phyloP scores from a whole-genome alignment of 2,329 filamentous ascomycete genomes.

The Penicillium palitans region DNA sequence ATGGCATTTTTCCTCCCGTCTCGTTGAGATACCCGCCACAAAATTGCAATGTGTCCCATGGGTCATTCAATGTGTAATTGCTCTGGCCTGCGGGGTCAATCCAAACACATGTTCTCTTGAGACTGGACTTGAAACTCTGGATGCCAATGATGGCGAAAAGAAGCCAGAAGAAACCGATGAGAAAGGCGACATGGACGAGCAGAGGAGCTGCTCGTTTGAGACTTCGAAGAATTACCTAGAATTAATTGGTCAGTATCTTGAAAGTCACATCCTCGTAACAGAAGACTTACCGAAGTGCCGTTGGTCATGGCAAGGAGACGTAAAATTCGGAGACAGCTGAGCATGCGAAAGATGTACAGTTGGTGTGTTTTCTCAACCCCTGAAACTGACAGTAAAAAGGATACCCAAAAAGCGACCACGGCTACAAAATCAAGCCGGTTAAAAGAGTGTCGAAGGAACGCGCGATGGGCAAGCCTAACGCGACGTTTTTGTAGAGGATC shows the following conservation, averaged over 20 bases:
- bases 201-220: constrained; percentile 92
- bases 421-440: constrained; percentile 94
- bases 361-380: constrained; percentile 69
- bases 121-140: constrained; percentile 88
- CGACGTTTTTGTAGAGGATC: constrained; percentile 76
- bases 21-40: constrained; percentile 77
- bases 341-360: constrained; percentile 90
- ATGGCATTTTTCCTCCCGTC: constrained; percentile 63
- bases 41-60: constrained; percentile 68
- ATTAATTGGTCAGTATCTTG: constrained; percentile 19
- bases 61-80: constrained; percentile 46
- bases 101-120: constrained; percentile 77
- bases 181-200: constrained; percentile 86
- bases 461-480: constrained; percentile 80
- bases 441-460: constrained; percentile 92
- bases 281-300: constrained; percentile 74
- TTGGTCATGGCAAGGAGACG: constrained; percentile 88
- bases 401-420: constrained; percentile 92
- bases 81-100: constrained; percentile 56
- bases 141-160: constrained; percentile 95
- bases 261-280: background rate
- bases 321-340: constrained; percentile 90
- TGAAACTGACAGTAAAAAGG: constrained; percentile 70
- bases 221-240: constrained; percentile 84
- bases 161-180: constrained; percentile 97